These are phyloP conservation scores for Pythium coloratum DNA, from an alignment of 352 stramenopile genomes.

Conservation along the genomic window DNA sequence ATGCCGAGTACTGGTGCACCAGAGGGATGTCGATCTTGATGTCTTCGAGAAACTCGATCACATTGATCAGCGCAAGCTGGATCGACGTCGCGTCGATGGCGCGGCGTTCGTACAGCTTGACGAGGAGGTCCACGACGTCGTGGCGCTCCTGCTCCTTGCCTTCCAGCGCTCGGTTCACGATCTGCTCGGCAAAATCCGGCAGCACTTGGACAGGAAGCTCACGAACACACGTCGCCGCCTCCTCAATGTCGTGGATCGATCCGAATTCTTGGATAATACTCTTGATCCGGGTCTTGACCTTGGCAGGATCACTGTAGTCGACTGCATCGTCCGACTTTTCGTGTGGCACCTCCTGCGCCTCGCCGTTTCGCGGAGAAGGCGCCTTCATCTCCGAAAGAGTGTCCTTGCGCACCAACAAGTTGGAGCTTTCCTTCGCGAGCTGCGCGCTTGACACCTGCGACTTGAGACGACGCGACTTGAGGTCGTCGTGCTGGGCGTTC, in stretches of 20 bases:
- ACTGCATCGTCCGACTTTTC: not conserved
- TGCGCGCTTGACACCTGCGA: conserved; percentile 76
- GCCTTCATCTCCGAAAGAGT: conserved; percentile 17
- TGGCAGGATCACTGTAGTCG: conserved; percentile 27
- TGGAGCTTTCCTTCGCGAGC: conserved; percentile 80
- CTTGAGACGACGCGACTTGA: conserved; percentile 72
- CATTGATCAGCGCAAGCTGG: conserved; percentile 62
- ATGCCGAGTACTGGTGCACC: conserved; percentile 74
- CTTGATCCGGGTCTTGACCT: conserved; percentile 81
- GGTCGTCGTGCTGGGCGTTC: conserved; percentile 85
- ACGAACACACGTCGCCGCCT: conserved; percentile 68
- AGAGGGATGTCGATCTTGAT: conserved; percentile 85
- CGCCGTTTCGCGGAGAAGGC: not conserved
- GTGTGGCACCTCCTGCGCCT: not conserved
- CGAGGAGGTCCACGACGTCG: conserved; percentile 73
- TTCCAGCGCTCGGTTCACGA: conserved; percentile 70
- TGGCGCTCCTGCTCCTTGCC: conserved; percentile 70
- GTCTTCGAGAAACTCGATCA: conserved; percentile 84
- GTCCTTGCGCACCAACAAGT: conserved; percentile 61
- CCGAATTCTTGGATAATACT: conserved; percentile 85
- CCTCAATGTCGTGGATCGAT: conserved; percentile 77
- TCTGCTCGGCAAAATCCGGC: conserved; percentile 68
- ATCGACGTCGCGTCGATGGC: conserved; percentile 72
- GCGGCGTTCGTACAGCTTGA: conserved; percentile 68
- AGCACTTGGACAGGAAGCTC: conserved; percentile 60